Conservation (phyloP, 371 early-diverging fungal species). For the Circinella umbellata region DNA sequence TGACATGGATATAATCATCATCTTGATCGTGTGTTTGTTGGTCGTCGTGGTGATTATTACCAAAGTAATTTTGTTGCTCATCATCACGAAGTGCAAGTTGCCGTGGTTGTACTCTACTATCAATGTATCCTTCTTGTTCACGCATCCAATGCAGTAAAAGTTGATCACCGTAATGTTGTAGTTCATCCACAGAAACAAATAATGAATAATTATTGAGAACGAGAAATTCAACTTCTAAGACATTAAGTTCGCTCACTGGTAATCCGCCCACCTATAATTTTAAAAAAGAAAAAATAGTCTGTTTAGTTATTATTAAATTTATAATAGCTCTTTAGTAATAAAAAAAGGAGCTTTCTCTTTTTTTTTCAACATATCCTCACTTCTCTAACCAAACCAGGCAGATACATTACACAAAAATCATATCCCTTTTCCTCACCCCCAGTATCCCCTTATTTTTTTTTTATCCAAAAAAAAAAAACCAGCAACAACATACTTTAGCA, state of each 20-base stretch:
- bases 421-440: not conserved
- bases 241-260: slow-evolving; percentile 86
- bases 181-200: slow-evolving; percentile 69
- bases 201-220: slow-evolving; percentile 78
- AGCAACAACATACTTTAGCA: slow-evolving; percentile 67
- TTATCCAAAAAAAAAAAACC: not conserved
- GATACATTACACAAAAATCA: too few species aligned
- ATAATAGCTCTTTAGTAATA: too few species aligned
- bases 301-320: not conserved
- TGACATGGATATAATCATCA: slow-evolving; percentile 12
- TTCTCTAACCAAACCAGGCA: too few species aligned
- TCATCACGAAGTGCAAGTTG: not conserved
- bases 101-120: slow-evolving; percentile 13
- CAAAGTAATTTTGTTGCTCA: not conserved
- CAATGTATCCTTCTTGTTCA: slow-evolving; percentile 30
- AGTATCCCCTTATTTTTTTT: slow-evolving; percentile 4
- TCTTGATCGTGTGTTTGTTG: slow-evolving; percentile 1
- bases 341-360: too few species aligned
- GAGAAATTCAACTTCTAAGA: slow-evolving; percentile 85
- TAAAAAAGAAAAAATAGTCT: not conserved
- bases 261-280: slow-evolving; percentile 86
- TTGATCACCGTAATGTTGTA: slow-evolving; percentile 82
- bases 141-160: slow-evolving; percentile 64
- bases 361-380: too few species aligned
- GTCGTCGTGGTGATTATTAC: too few species aligned